Conservation (phyloP, 345 rosid species). For the Bruguiera gymnorhiza region DNA sequence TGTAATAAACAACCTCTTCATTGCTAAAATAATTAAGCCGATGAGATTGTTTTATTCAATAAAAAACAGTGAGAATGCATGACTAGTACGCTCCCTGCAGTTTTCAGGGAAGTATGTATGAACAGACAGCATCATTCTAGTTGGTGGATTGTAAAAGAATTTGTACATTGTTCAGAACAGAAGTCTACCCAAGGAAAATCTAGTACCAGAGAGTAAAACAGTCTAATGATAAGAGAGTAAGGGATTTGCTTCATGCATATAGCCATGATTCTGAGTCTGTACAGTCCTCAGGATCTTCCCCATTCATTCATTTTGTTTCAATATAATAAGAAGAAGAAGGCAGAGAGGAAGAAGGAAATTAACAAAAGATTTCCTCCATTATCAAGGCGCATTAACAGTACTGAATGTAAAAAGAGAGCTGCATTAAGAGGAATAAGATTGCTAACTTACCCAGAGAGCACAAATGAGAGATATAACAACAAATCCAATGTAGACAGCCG, state of each 20-base stretch:
- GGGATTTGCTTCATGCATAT: too few species aligned
- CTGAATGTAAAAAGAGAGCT: not conserved
- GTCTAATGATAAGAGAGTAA: too few species aligned
- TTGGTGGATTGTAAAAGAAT: not conserved
- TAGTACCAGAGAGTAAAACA: not conserved
- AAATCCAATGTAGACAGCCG: constrained; percentile 67
- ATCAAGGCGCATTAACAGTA: not conserved
- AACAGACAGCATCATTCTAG: not conserved
- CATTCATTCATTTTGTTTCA: too few species aligned
- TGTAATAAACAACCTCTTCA: not conserved
- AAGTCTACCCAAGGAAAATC: not conserved
- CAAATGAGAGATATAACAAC: constrained; percentile 72
- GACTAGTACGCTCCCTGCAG: not conserved
- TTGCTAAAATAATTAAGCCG: not conserved
- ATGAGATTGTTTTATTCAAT: not conserved
- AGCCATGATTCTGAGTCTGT: too few species aligned
- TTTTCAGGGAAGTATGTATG: not conserved
- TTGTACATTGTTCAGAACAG: not conserved
- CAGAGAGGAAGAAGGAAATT: not conserved
- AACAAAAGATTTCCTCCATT: not conserved
- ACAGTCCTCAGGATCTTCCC: too few species aligned
- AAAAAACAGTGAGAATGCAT: not conserved
- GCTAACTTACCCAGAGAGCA: constrained; percentile 72
- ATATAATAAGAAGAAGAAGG: too few species aligned
- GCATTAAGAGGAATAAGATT: not conserved